Conservation (phyloP, 2,329 filamentous ascomycete genomes). For the Phialophora tarda region DNA sequence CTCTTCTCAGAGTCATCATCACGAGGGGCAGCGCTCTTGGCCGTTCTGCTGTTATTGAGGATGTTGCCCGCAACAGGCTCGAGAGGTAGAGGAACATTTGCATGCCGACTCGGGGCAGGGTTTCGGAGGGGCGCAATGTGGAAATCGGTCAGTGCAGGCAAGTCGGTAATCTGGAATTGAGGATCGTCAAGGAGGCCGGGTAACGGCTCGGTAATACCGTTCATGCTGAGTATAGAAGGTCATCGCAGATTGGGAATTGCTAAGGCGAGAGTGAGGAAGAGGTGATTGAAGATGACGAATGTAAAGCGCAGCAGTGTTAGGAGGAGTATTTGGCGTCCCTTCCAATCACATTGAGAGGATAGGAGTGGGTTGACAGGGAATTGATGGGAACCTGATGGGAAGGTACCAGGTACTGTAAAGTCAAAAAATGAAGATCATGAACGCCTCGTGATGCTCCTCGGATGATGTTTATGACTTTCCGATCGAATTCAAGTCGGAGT, state of each 20-base stretch:
- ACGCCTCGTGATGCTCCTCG: background rate
- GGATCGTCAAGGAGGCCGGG: slow-evolving; percentile 50
- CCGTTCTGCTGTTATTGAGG: slow-evolving; percentile 43
- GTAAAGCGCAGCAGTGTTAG: background rate
- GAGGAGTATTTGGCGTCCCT: slow-evolving; percentile 3
- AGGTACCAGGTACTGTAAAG: no score
- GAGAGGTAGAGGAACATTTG: slow-evolving; percentile 52
- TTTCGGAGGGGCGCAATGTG: slow-evolving; percentile 57
- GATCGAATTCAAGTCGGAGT: background rate
- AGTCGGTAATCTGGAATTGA: slow-evolving; percentile 47
- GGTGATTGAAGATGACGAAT: background rate
- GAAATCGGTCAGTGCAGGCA: slow-evolving; percentile 50
- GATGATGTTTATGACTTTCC: background rate
- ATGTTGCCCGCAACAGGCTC: slow-evolving; percentile 50
- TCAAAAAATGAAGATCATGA: background rate
- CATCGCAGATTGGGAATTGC: slow-evolving; percentile 26
- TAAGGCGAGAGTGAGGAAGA: slow-evolving; percentile 3
- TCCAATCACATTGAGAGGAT: background rate
- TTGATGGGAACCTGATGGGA: slow-evolving; percentile 2
- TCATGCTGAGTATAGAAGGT: slow-evolving; percentile 37
- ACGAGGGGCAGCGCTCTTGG: slow-evolving; percentile 13
- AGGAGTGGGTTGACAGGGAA: background rate
- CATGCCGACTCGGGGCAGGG: slow-evolving; percentile 50
- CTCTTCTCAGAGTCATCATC: slow-evolving; percentile 30
- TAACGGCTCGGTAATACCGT: slow-evolving; percentile 40